Conservation (phyloP, 2,329 filamentous ascomycete species). For the Sporothrix globosa region DNA sequence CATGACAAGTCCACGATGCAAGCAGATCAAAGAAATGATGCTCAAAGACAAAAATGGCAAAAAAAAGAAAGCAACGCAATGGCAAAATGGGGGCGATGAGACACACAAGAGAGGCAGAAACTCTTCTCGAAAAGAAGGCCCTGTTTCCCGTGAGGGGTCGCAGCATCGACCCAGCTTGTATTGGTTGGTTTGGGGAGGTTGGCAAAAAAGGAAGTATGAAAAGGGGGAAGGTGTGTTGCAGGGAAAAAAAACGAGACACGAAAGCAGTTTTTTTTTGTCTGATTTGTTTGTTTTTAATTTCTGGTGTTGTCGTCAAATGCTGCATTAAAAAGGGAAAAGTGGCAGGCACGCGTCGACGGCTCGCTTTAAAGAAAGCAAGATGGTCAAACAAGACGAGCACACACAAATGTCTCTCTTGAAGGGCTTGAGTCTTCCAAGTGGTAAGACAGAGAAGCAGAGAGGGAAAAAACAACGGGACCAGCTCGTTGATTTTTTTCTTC, state of each 20-base stretch:
- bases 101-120: constrained; percentile 12
- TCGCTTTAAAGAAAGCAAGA: not conserved
- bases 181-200: constrained; percentile 15
- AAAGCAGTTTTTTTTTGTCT: constrained; percentile 19
- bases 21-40: not conserved
- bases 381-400: constrained; percentile 11
- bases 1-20: not conserved
- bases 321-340: not conserved
- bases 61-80: constrained; percentile 12
- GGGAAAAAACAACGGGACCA: constrained; percentile 17
- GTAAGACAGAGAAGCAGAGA: not conserved
- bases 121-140: not conserved
- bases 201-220: not conserved
- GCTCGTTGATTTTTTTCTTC: constrained; percentile 17
- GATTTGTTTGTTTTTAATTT: constrained; percentile 20
- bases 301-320: not conserved
- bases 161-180: constrained; percentile 56
- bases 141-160: constrained; percentile 48
- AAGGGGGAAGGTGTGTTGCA: not conserved
- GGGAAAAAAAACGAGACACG: not conserved
- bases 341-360: constrained; percentile 4
- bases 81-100: constrained; percentile 11
- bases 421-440: not conserved
- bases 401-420: not conserved
- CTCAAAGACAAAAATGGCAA: constrained; percentile 6